These are phyloP conservation scores for Ajuga chamaepitys DNA, from an alignment of 257 asterid genomes.

Conservation along the genomic window DNA sequence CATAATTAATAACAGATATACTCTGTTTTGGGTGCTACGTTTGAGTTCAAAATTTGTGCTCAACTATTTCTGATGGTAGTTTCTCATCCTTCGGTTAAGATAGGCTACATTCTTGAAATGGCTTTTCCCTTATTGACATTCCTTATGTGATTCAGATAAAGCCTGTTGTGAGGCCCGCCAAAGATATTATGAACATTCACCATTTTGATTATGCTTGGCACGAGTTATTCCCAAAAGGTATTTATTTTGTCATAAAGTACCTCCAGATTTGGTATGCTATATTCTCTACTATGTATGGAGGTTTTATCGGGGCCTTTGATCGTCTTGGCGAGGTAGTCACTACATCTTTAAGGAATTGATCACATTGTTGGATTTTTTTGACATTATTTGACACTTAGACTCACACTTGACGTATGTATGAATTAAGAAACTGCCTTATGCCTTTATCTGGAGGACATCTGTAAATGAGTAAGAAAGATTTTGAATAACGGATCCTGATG, in stretches of 20 bases:
- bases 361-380: too few species aligned
- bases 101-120: background rate
- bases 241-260: slow-evolving; percentile 14
- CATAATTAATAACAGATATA: slow-evolving; percentile 52
- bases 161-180: slow-evolving; percentile 81
- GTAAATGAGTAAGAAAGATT: too few species aligned
- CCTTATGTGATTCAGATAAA: slow-evolving; percentile 54
- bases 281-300: slow-evolving; percentile 69
- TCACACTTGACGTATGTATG: too few species aligned
- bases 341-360: too few species aligned
- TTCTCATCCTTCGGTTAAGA: slow-evolving; percentile 12
- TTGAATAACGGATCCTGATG: too few species aligned
- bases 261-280: slow-evolving; percentile 92
- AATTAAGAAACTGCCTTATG: too few species aligned
- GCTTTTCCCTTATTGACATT: slow-evolving; percentile 10
- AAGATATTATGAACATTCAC: slow-evolving; percentile 61
- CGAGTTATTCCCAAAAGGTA: slow-evolving; percentile 87
- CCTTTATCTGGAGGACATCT: too few species aligned
- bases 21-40: slow-evolving; percentile 85
- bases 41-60: slow-evolving; percentile 65
- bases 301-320: too few species aligned
- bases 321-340: too few species aligned
- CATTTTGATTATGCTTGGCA: slow-evolving; percentile 85
- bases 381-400: too few species aligned
- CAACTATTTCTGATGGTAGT: slow-evolving; percentile 68